Conservation (phyloP, 2,329 filamentous ascomycete genomes). For the Bipolaris victoriae region DNA sequence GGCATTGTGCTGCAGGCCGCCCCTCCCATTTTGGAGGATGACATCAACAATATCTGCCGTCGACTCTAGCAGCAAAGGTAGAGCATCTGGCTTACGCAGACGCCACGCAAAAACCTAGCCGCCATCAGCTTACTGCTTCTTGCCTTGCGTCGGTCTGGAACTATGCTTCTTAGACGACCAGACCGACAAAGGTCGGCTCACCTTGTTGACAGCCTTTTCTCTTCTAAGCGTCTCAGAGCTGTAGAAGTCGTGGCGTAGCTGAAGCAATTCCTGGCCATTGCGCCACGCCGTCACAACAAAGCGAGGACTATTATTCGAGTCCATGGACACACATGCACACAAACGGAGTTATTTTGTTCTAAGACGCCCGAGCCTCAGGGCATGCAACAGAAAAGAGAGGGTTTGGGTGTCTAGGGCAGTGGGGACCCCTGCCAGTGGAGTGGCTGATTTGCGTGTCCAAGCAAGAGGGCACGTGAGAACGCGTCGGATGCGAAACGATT, state of each 20-base stretch:
- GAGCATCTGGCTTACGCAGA: constrained; percentile 33
- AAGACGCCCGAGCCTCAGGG: constrained; percentile 1
- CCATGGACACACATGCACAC: neutral
- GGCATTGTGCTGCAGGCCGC: constrained; percentile 61
- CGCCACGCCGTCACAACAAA: constrained; percentile 60
- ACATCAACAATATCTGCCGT: constrained; percentile 76
- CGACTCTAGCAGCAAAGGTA: constrained; percentile 80
- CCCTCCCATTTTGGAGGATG: constrained; percentile 65
- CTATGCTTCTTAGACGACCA: neutral
- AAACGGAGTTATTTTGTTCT: neutral
- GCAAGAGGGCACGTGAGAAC: constrained; percentile 11
- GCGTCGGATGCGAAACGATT: neutral
- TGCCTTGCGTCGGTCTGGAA: neutral
- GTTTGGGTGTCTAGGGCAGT: too few species aligned
- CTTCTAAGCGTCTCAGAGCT: constrained; percentile 42
- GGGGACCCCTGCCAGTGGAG: too few species aligned
- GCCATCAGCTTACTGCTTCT: constrained; percentile 23
- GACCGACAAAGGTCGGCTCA: constrained; percentile 27
- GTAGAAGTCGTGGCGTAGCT: constrained; percentile 70
- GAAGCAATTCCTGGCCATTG: constrained; percentile 67
- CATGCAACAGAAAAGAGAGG: neutral
- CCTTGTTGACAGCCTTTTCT: constrained; percentile 49
- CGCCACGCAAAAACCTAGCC: constrained; percentile 45
- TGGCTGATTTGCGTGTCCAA: too few species aligned
- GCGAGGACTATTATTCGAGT: constrained; percentile 16